These are phyloP conservation scores for Rutidosis leptorrhynchoides DNA, from an alignment of 129 eudicot genomes.

Conservation along the genomic window DNA sequence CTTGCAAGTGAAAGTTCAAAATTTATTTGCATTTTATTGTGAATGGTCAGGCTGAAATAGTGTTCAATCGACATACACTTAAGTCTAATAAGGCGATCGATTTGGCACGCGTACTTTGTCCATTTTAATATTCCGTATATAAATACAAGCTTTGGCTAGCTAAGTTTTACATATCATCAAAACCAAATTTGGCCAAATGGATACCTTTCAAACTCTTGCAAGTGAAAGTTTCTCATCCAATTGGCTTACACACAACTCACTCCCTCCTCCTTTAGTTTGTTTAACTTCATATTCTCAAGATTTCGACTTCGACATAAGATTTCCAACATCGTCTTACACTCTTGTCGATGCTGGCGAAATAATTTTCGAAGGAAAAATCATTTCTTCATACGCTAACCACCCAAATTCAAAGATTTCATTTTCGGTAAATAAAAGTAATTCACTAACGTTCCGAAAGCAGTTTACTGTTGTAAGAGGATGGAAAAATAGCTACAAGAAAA, in stretches of 20 bases:
- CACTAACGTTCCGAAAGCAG: background rate
- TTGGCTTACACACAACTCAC: slow-evolving; percentile 28
- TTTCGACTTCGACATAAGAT: slow-evolving; percentile 18
- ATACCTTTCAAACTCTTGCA: slow-evolving; percentile 21
- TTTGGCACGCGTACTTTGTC: background rate
- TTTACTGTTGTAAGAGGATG: background rate
- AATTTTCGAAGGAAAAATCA: slow-evolving; percentile 16
- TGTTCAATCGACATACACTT: too few species aligned
- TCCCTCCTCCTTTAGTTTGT: slow-evolving; percentile 25
- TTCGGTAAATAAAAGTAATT: background rate
- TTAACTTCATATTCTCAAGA: slow-evolving; percentile 20
- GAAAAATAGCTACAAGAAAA: slow-evolving; percentile 12
- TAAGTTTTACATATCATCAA: background rate
- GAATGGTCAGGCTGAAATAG: too few species aligned
- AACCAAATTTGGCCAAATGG: slow-evolving; percentile 3
- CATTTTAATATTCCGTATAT: background rate
- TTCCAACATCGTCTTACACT: slow-evolving; percentile 16
- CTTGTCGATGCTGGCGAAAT: slow-evolving; percentile 25
- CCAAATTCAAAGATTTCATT: slow-evolving; percentile 7
- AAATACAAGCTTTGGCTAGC: slow-evolving; percentile 14
- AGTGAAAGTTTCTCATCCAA: slow-evolving; percentile 21
- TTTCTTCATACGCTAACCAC: slow-evolving; percentile 13
- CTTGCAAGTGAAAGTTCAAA: too few species aligned
- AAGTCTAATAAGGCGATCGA: background rate
- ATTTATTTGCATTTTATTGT: too few species aligned